Conservation (phyloP, 345 rosid genomes). For the Gossypium arboreum region DNA sequence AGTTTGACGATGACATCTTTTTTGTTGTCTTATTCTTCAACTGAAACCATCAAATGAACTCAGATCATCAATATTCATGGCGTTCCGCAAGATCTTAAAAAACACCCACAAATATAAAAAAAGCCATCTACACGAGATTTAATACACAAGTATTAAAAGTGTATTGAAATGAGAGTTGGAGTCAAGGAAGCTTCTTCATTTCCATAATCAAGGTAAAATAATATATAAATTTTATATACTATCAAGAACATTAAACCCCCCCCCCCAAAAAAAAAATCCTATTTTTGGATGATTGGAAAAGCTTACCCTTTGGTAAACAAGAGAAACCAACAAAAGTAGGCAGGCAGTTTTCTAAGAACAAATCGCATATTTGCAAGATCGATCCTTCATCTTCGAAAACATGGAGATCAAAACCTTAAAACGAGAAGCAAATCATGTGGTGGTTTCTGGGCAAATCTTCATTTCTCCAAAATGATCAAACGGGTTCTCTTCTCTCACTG, state of each 20-base stretch:
- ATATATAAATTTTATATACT: no score
- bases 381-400: background rate
- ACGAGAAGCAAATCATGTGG: no score
- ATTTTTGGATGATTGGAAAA: background rate
- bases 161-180: conserved; percentile 7
- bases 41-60: background rate
- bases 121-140: background rate
- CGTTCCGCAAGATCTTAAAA: background rate
- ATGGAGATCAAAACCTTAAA: background rate
- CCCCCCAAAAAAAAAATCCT: background rate
- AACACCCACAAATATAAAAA: background rate
- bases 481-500: background rate
- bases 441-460: background rate
- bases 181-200: conserved; percentile 1
- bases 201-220: background rate
- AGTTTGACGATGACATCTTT: conserved; percentile 54
- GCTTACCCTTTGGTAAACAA: background rate
- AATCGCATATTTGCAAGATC: background rate
- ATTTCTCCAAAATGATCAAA: background rate
- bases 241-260: no score
- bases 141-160: background rate
- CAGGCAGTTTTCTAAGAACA: background rate
- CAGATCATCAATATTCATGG: background rate
- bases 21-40: background rate
- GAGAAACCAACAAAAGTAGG: background rate